Evolutionary conservation across 2,329 filamentous ascomycete genomes (phyloP).

Genomic region (Fusarium euwallaceae): DNA sequence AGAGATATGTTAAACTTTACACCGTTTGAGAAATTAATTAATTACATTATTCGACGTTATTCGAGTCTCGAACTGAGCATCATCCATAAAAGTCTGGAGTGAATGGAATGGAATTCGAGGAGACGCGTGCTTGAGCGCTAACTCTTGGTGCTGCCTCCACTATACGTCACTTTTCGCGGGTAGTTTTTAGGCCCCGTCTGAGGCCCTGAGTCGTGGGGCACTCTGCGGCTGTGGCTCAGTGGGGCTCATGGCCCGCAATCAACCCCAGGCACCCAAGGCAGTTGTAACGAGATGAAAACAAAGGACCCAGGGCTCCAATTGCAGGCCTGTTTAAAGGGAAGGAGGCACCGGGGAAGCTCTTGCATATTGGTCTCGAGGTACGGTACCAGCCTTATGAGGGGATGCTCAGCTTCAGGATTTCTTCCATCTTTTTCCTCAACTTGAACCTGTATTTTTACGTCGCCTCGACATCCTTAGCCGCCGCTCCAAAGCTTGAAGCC

Average conservation of each 20-base stretch:
- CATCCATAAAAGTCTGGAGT: not conserved
- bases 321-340: slow-evolving; percentile 8
- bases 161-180: slow-evolving; percentile 28
- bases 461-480: not conserved
- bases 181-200: slow-evolving; percentile 16
- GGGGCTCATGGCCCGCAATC: slow-evolving; percentile 31
- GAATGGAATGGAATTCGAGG: not conserved
- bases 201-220: slow-evolving; percentile 14
- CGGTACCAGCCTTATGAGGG: slow-evolving; percentile 30
- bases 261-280: slow-evolving; percentile 20
- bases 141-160: slow-evolving; percentile 7
- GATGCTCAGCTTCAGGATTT: slow-evolving; percentile 1
- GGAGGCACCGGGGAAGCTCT: slow-evolving; percentile 20
- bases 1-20: not conserved
- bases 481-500: slow-evolving; percentile 2
- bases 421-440: slow-evolving; percentile 10
- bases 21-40: not conserved
- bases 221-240: slow-evolving; percentile 46
- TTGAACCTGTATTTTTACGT: slow-evolving; percentile 18
- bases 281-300: slow-evolving; percentile 27
- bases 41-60: not conserved
- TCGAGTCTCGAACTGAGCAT: not conserved
- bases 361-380: slow-evolving; percentile 1
- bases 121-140: not conserved
- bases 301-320: slow-evolving; percentile 13